A percentile compares a stretch with the other conserved stretches of the same genome.
Evolutionary conservation across 768 basidiomycete genomes (phyloP).

Genomic region (Ramaria sp.): DNA sequence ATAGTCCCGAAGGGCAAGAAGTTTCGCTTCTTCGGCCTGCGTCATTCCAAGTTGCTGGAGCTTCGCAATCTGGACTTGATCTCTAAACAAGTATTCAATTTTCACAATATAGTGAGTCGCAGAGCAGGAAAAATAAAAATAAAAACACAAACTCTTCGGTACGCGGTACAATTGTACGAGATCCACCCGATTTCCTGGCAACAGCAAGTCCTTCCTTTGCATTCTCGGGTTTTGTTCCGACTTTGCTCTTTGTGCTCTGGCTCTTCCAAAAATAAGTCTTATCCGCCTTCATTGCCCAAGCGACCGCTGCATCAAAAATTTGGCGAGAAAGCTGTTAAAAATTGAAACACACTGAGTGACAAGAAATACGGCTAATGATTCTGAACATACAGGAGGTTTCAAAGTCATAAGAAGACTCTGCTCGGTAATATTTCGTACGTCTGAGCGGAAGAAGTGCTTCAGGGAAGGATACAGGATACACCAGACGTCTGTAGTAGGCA

Average conservation of each 20-base stretch:
- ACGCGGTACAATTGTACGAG: conserved; percentile 30
- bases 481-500: conserved; percentile 88
- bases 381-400: conserved; percentile 58
- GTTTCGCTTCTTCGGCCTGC: conserved; percentile 67
- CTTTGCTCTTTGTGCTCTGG: conserved; percentile 26
- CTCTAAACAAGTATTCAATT: conserved; percentile 33
- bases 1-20: conserved; percentile 83
- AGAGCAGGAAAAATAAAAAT: not conserved
- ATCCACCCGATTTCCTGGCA: conserved; percentile 39
- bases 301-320: conserved; percentile 74
- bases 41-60: conserved; percentile 86
- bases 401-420: conserved; percentile 63
- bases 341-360: not conserved
- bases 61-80: conserved; percentile 64
- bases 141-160: conserved; percentile 63
- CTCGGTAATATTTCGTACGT: conserved; percentile 66
- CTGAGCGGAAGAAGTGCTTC: conserved; percentile 75
- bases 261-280: conserved; percentile 72
- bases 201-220: conserved; percentile 62
- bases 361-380: not conserved
- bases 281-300: conserved; percentile 82
- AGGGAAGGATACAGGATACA: conserved; percentile 92
- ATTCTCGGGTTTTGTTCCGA: conserved; percentile 43
- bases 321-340: conserved; percentile 42
- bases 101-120: not conserved